Base-by-base conservation (phyloP, 306 rosid genomes). In the Prinsepia uniflora region DNA sequence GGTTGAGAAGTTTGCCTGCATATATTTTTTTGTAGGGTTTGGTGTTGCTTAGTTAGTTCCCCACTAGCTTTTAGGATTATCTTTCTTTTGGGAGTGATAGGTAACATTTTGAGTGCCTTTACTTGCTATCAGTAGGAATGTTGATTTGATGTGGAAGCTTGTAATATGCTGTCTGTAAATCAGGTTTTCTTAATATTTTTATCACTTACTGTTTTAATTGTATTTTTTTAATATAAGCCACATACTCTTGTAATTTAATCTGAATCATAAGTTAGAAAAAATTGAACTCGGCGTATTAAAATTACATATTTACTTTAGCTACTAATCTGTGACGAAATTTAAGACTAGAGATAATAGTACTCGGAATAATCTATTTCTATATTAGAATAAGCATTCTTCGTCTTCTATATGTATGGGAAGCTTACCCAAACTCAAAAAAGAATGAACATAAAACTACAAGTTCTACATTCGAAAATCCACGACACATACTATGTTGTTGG, bases 391-490 rank as follows among this genome's bases (percentile, higher is more conserved):
- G 2, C 4, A 30, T 30, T 3, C 36, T 30, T 30, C 4, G 4
- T 30, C 4, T 30, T 30, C 2, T 30, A 30, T 30, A 50, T 3
- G 11, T 18, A 64, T 45, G 13, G n/a, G 53, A 44, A 44, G 41
- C 54, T 65, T 7, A 10, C 13, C 13, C 11, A 18, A 34, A 59
- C 5, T 6, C 9, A n/a, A 7, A 30, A 45, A 11, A 4, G 9
- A 30, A 40, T 5, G 62, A 67, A 41, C 19, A 44, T 12, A 22
- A 45, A 46, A 11, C 20, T 4, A 5, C 8, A 50, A 10, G 54
- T 36, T 71, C 66, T 81, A 87, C 93, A 86, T 79, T 68, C 89
- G 81, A 64, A 85, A 87, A 63, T 84, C 89, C 76, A 90, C 59
- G 15, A 82, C 81, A 68, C 78, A 67, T 43, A 78, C 82, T 12